Conservation (phyloP, 1,284 basidiomycete genomes). For the Ganoderma lucidum region DNA sequence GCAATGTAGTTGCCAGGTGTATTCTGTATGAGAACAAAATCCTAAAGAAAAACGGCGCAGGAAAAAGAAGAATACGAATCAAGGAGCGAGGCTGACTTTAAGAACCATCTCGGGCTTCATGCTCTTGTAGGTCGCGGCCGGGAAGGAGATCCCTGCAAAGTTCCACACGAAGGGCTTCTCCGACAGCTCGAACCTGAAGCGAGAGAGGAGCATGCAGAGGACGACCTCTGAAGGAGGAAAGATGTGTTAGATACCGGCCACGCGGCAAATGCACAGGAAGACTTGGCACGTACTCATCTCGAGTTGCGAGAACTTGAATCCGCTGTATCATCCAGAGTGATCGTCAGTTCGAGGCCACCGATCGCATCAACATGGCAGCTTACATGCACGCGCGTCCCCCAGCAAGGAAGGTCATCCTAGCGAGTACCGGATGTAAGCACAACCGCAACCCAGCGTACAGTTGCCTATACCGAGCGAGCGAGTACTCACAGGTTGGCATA, state of each 20-base stretch:
- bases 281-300: slow-evolving; percentile 21
- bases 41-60: background rate
- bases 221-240: slow-evolving; percentile 23
- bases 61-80: background rate
- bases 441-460: too few relatives aligned
- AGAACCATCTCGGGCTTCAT: slow-evolving; percentile 31
- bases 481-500: slow-evolving; percentile 35
- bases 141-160: slow-evolving; percentile 29
- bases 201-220: slow-evolving; percentile 22
- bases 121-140: slow-evolving; percentile 25
- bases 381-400: slow-evolving; percentile 44
- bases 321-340: slow-evolving; percentile 7
- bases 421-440: background rate
- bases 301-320: slow-evolving; percentile 27
- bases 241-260: background rate
- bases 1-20: too few relatives aligned
- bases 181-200: slow-evolving; percentile 27
- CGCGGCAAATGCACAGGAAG: too few relatives aligned
- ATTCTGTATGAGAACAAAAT: too few relatives aligned
- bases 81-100: slow-evolving; percentile 14
- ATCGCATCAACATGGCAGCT: slow-evolving; percentile 3
- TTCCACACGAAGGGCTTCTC: slow-evolving; percentile 35
- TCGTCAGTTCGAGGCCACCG: background rate
- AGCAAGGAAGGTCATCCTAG: slow-evolving; percentile 46
- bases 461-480: background rate